phyloP scores from a whole-genome alignment of 805 yeast genomes.

The Ogataea siamensis region DNA sequence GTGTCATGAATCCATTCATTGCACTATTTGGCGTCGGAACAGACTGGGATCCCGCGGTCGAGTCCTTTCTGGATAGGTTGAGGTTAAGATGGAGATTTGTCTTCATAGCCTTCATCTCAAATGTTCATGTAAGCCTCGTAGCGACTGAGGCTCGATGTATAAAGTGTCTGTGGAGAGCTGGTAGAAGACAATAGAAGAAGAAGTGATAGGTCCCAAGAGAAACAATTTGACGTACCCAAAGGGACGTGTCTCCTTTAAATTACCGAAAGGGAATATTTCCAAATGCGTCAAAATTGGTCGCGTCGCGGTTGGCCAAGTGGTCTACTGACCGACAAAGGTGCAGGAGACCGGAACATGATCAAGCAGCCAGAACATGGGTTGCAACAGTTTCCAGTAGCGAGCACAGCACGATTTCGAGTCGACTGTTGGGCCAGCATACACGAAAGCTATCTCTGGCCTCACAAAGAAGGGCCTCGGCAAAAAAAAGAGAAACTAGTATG shows the following conservation, averaged over 20 bases:
- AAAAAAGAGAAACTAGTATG: background rate
- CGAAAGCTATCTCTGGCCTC: too few species aligned
- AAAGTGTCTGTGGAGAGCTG: slow-evolving; percentile 11
- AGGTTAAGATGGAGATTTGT: slow-evolving; percentile 27
- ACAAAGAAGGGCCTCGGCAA: background rate
- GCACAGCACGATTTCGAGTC: too few species aligned
- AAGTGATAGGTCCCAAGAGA: slow-evolving; percentile 8
- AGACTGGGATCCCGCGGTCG: slow-evolving; percentile 11
- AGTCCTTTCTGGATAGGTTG: slow-evolving; percentile 23
- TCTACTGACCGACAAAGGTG: too few species aligned
- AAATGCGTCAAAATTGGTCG: slow-evolving; percentile 8
- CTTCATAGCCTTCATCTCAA: slow-evolving; percentile 28
- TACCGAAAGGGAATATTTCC: slow-evolving; percentile 12
- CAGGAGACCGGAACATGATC: too few species aligned
- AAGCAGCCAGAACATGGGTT: too few species aligned
- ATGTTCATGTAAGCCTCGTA: slow-evolving; percentile 7
- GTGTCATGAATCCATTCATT: slow-evolving; percentile 22
- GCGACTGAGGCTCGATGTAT: slow-evolving; percentile 4
- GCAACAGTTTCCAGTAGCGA: background rate
- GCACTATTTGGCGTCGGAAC: slow-evolving; percentile 4
- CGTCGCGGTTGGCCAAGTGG: background rate
- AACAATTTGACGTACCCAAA: slow-evolving; percentile 9
- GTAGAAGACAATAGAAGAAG: slow-evolving; percentile 12
- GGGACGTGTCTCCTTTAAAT: slow-evolving; percentile 13
- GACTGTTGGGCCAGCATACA: too few species aligned